Percentiles rank a stretch among this genome's conserved stretches.
These are phyloP conservation scores for Vitis hybrid DNA, from an alignment of 177 flowering plant genomes.

Conservation along the genomic window DNA sequence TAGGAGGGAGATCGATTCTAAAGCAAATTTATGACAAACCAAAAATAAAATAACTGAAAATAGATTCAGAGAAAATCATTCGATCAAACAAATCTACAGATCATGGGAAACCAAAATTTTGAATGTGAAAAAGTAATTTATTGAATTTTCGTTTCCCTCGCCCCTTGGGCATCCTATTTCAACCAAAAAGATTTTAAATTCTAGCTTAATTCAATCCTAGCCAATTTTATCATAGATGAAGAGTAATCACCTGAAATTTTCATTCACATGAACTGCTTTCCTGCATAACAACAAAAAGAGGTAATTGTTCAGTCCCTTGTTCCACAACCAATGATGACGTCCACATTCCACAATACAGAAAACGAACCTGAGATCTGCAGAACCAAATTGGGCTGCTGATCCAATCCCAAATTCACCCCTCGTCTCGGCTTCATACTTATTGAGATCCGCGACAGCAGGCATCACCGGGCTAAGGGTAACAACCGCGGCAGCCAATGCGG, in stretches of 20 bases:
- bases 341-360: not conserved
- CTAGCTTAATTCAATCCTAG: too few relatives aligned
- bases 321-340: not conserved
- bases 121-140: too few relatives aligned
- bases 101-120: too few relatives aligned
- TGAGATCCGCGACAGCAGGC: conserved; percentile 82
- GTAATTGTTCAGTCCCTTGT: not conserved
- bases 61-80: too few relatives aligned
- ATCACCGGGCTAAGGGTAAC: conserved; percentile 44
- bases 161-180: too few relatives aligned
- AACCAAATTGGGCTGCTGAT: conserved; percentile 94
- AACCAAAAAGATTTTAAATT: too few relatives aligned
- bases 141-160: too few relatives aligned
- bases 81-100: too few relatives aligned
- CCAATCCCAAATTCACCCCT: conserved; percentile 98
- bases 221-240: not conserved
- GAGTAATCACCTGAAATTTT: conserved; percentile 79
- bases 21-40: too few relatives aligned
- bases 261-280: conserved; percentile 84
- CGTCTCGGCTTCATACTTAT: conserved; percentile 80
- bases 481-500: conserved; percentile 75
- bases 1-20: too few relatives aligned
- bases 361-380: conserved; percentile 78
- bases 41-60: too few relatives aligned
- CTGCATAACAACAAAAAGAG: conserved; percentile 41